Conservation (phyloP, 75 land plant species). For the Pinus taeda region DNA sequence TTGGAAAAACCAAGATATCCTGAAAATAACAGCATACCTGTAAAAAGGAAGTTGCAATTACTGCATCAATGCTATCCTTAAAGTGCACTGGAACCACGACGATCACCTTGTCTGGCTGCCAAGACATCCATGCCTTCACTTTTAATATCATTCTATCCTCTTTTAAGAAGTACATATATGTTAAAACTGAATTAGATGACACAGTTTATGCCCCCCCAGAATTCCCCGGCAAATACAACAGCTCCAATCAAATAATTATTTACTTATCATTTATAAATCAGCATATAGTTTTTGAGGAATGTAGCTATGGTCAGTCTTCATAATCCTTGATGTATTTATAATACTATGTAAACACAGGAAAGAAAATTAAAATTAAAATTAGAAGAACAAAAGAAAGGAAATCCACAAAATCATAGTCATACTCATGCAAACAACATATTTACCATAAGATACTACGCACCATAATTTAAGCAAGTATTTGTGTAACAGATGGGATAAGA, state of each 20-base stretch:
- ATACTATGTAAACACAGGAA: no score
- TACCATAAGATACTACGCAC: no score
- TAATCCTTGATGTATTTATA: no score
- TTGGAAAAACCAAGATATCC: no score
- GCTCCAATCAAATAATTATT: not conserved
- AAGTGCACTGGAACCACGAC: conserved; percentile 93
- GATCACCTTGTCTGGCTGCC: conserved; percentile 87
- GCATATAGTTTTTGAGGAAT: not conserved
- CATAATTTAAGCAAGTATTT: no score
- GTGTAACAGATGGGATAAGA: no score
- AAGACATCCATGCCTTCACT: conserved; percentile 7
- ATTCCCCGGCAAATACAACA: not conserved
- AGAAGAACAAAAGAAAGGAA: no score
- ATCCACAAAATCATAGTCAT: no score
- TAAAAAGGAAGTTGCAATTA: conserved; percentile 91
- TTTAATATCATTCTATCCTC: not conserved
- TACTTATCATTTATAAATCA: not conserved
- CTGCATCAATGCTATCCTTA: conserved; percentile 78
- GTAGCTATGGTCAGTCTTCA: no score
- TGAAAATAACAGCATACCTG: conserved; percentile 48
- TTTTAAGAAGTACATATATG: not conserved
- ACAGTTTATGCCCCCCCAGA: not conserved
- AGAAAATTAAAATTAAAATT: no score
- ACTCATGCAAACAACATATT: no score
- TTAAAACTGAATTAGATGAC: not conserved